Evolutionary conservation across 2,329 filamentous ascomycete genomes (phyloP), one percentile per base, ranked within the genome.

Genomic region (Thermoascus crustaceus): DNA sequence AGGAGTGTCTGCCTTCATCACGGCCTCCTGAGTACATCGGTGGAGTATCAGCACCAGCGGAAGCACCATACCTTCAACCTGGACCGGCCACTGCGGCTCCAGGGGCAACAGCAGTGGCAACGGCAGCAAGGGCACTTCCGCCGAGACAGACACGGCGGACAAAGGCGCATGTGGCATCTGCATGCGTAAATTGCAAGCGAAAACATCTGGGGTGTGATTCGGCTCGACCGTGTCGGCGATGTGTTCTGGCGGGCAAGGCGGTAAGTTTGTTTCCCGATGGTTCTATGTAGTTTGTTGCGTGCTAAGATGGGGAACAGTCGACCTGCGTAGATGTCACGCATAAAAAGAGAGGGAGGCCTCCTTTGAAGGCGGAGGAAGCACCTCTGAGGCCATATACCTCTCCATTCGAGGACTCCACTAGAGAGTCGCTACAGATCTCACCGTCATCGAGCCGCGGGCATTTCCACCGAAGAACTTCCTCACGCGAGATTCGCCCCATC

Each of bases 161-260:
- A 4, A 68, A 68, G 40, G 61, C 65, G 5, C 65, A 68, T 49
- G 65, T 68, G 18, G 64, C 65, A 19, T 68, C 65, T 3, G 65
- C 65, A 2, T 68, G 65, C 46, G 61, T 68, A 9, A 68, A 68
- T 41, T 68, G 65, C 46, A 68, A 68, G 43, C 64, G 63, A 46
- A 68, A 68, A 45, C 65, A 68, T 41, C 41, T 68, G 33, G 60
- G 64, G 25, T 68, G 65, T 43, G 65, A 68, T 40, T 57, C 62
- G 18, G 62, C 58, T 32, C 56, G 65, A 25, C 65, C 65, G 14
- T 68, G 65, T 47, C 59, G 60, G 42, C 49, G 65, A 49, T 68
- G 65, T 49, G 59, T 67, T 26, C 50, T 66, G 30, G 58, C 62
- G 26, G 64, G 64, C 8, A 68, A 68, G 51, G 60, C 66, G 42